phyloP scores from a whole-genome alignment of 352 stramenopile genomes.

The Pythium apleroticum region DNA sequence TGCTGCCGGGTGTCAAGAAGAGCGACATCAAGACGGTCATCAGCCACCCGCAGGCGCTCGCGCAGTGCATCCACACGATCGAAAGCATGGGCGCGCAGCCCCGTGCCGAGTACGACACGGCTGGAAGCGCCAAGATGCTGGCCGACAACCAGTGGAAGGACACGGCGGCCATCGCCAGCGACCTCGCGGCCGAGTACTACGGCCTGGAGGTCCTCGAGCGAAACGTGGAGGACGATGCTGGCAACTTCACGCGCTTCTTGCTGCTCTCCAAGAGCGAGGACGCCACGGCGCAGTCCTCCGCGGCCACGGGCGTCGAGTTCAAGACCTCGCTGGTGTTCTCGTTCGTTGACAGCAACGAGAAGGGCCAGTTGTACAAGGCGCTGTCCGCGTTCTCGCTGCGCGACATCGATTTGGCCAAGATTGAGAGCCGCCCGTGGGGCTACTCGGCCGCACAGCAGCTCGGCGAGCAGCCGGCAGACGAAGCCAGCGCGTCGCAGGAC shows the following conservation, averaged over 20 bases:
- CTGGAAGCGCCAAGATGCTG: conserved; percentile 97
- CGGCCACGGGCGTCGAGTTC: conserved; percentile 37
- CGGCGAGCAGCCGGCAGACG: conserved; percentile 15
- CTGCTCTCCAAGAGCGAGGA: conserved; percentile 72
- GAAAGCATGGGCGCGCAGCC: conserved; percentile 74
- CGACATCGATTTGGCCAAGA: conserved; percentile 71
- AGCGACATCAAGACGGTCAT: conserved; percentile 95
- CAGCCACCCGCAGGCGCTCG: conserved; percentile 95
- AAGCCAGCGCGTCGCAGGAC: conserved; percentile 35
- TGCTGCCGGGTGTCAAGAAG: conserved; percentile 83
- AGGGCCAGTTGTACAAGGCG: conserved; percentile 59
- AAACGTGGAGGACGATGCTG: conserved; percentile 87
- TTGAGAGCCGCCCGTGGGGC: conserved; percentile 66
- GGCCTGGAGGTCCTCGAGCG: conserved; percentile 87
- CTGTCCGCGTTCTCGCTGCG: conserved; percentile 62
- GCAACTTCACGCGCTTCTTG: conserved; percentile 96
- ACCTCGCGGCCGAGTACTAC: conserved; percentile 95
- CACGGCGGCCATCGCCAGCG: conserved; percentile 93
- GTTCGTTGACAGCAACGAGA: conserved; percentile 63
- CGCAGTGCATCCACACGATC: conserved; percentile 96
- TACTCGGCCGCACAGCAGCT: conserved; percentile 61
- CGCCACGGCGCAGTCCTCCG: conserved; percentile 23
- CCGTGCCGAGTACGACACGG: conserved; percentile 95
- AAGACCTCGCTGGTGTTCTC: conserved; percentile 80
- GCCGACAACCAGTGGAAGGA: conserved; percentile 81